Conservation (phyloP, 257 asterid species). For the Buddleja alternifolia region DNA sequence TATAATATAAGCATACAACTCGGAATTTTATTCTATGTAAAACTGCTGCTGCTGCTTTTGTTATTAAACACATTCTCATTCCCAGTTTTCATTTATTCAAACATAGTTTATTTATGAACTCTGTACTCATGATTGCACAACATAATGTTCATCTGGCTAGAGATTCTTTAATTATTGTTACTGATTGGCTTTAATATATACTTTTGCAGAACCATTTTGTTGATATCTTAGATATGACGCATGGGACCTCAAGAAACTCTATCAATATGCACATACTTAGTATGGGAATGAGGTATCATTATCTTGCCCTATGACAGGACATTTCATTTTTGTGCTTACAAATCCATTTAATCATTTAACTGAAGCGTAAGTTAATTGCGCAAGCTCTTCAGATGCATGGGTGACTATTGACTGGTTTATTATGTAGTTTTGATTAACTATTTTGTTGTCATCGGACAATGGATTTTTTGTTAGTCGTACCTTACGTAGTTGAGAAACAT, state of each 20-base stretch:
- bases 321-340: constrained; percentile 8
- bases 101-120: constrained; percentile 14
- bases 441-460: constrained; percentile 1
- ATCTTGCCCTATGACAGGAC: constrained; percentile 10
- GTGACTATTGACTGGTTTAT: constrained; percentile 16
- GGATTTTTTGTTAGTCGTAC: neutral
- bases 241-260: constrained; percentile 74
- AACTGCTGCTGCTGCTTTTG: constrained; percentile 6
- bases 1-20: constrained; percentile 14
- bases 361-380: constrained; percentile 25
- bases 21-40: constrained; percentile 19
- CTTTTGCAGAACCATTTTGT: constrained; percentile 78
- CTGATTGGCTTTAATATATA: constrained; percentile 28
- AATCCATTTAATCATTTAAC: constrained; percentile 15
- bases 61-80: neutral
- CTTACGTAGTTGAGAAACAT: neutral
- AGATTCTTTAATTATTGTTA: constrained; percentile 17
- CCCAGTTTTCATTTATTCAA: constrained; percentile 2
- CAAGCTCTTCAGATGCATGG: constrained; percentile 4
- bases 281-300: constrained; percentile 67
- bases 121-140: constrained; percentile 3
- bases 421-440: constrained; percentile 1
- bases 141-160: constrained; percentile 21
- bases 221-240: constrained; percentile 74
- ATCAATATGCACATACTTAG: constrained; percentile 64